Evolutionary conservation across 768 basidiomycete species (phyloP), one percentile per base, ranked within the genome.

Genomic region (Rhodosporidiobolus odoratus): DNA sequence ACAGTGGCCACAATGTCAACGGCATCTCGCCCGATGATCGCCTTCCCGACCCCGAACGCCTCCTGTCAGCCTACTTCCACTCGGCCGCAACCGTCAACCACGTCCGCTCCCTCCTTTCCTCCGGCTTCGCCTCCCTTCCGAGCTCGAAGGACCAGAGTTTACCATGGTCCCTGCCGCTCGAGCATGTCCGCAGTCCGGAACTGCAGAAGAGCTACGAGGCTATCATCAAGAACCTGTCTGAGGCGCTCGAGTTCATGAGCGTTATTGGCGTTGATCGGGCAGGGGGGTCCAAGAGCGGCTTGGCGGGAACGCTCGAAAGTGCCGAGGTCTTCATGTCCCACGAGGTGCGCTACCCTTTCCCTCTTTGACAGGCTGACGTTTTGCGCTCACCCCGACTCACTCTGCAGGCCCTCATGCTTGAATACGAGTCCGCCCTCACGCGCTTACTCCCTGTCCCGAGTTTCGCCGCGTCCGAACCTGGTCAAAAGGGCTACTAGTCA

Each of bases 1-100:
- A 0, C 52, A 92, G 95, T 75, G 96, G 96, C 21, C 95, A 99
- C 81, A 98, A 95, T 76, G 88, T 99, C 54, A 98, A 99, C 76
- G 92, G 93, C 1, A 60, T 47, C 75, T 89, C 88, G 9, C 81
- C 91, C 35, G 83, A 87, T 62, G 90, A 95, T 73, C 87, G 96
- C 50, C 87, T 83, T 0, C 93, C 96, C 3, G 89, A 98, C 78
- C 95, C 96, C 0, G 88, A 92, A 71, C 85, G 96, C 27, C 82
- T 99, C 15, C 82, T 98, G 73, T 93, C 91, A 71, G 93, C 95
- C 3, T 98, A 98, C 84, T 97, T 97, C 82, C 89, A 98, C 81
- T 97, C 95, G 0, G 85, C 92, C 0, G 85, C 93, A 13, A 98
- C 96, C 0, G 83, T 97, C 50, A 99, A 99, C 81, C 88, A 94